Percentiles rank a stretch among this genome's conserved stretches.
Evolutionary conservation across 192 early-diverging fungal genomes (phyloP).

Genomic region (Backusella macrospora): DNA sequence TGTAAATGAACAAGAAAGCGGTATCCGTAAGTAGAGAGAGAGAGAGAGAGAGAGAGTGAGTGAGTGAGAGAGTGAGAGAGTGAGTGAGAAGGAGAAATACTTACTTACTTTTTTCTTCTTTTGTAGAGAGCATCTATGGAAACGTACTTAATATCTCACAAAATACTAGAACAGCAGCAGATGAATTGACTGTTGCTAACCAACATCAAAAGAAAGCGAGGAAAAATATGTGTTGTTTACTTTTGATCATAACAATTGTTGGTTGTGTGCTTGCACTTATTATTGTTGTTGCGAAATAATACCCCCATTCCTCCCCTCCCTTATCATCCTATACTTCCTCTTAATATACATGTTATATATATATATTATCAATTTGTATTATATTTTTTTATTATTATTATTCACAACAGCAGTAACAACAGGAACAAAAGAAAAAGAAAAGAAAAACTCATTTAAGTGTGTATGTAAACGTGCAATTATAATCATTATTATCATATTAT

Average conservation of each 20-base stretch:
- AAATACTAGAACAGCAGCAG: conserved; percentile 78
- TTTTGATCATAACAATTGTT: conserved; percentile 77
- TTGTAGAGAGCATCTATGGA: conserved; percentile 90
- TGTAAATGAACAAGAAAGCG: conserved; percentile 95
- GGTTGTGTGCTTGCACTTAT: conserved; percentile 64
- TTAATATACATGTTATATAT: too few relatives aligned
- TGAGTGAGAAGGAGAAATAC: not conserved
- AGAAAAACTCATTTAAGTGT: too few relatives aligned
- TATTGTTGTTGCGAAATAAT: conserved; percentile 45
- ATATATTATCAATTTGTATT: too few relatives aligned
- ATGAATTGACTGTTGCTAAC: conserved; percentile 80
- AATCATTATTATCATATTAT: too few relatives aligned
- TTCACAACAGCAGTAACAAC: too few relatives aligned
- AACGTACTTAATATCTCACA: conserved; percentile 86
- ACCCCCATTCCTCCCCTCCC: not conserved
- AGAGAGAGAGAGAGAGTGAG: not conserved
- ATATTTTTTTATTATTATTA: too few relatives aligned
- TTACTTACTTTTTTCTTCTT: not conserved
- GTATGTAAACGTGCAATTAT: too few relatives aligned
- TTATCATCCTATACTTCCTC: too few relatives aligned
- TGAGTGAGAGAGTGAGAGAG: not conserved
- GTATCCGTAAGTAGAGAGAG: conserved; percentile 66
- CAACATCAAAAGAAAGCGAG: conserved; percentile 77
- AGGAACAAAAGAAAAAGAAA: too few relatives aligned
- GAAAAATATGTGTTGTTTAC: conserved; percentile 83